Base-by-base conservation (phyloP, 2,329 filamentous ascomycete genomes). In the Colletotrichum sp. region DNA sequence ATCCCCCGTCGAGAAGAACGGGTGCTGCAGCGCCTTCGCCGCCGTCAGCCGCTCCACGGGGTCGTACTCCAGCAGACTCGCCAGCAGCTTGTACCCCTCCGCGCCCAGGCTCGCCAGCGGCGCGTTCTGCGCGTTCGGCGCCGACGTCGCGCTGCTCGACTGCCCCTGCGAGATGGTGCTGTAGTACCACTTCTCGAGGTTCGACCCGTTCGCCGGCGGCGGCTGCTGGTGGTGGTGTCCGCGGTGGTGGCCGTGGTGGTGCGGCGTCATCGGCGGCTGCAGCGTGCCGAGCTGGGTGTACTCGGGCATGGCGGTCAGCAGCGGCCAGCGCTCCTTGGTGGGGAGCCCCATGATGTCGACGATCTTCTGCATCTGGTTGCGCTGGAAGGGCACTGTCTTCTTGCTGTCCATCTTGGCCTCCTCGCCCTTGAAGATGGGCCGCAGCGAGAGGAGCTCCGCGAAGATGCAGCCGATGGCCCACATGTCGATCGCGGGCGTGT, bases 391-490 rank as follows among this genome's bases (percentile, higher is more conserved):
- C 0, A 99, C 96, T 1, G 95, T 97, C 87, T 99, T 99, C 86
- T 99, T 99, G 80, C 92, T 95, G 85, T 99, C 97, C 94, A 99
- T 98, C 86, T 99, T 99, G 18, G 97, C 97, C 85, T 99, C 97
- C 82, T 99, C 97, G 0, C 97, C 97, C 83, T 99, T 99, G 85
- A 99, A 99, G 71, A 99, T 99, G 0, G 97, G 97, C 1, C 96
- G 91, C 5, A 99, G 87, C 2, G 95, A 96, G 0, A 99, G 87
- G 4, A 99, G 89, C 84, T 99, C 97, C 3, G 97, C 97, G 82
- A 99, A 99, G 81, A 99, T 99, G 84, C 97, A 99, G 1, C 97
- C 97, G 1, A 99, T 93, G 4, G 97, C 97, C 97, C 97, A 99
- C 85, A 99, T 93, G 84, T 99, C 97, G 78, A 99, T 95, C 26